Evolutionary conservation across 225 moss, liverwort and hornwort species (phyloP), one percentile per base, ranked within the genome.

Genomic region (Marchantia polymorpha): DNA sequence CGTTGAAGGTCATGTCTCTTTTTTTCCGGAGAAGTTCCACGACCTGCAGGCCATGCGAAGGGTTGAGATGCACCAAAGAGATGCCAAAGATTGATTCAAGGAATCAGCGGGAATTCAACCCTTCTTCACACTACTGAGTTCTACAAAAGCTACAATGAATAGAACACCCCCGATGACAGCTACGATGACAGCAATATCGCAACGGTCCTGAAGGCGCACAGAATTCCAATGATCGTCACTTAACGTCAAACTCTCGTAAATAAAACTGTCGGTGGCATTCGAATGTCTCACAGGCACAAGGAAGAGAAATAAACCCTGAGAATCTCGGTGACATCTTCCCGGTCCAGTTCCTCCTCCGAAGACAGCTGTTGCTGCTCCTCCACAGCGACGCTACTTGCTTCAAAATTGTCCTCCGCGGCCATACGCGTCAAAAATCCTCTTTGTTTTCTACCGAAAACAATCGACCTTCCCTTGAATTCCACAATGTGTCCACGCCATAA

Each of bases 1-100:
- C 97, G 70, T 91, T 92, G 29, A 89, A 89, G 50, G 92, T 92
- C 97, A 99, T 99, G 59, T 99, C 97, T 75, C 97, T 84, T 81
- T 99, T 99, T 72, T 85, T 89, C 84, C 89, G 92, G 76, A 99
- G 86, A 69, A 99, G 88, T 20, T 95, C 93, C 87, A 99, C 80
- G 78, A 97, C 87, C 97, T 97, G 92, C 80, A 79, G 31, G 17
- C 19, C 58, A 59, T 59, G 17, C 29, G 58, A 22, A 31, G 27
- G 29, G 19, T 27, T 71, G 22, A 51, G 22, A 50, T 71, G 23
- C 71, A 23, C 10, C 39, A 71, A 12, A 8, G n/a, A 71, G 20
- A 49, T 71, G 51, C 31, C 22, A 12, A n/a, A 6, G 20, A 58
- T 20, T 58, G 22, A 23, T 50, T 50, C 11, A 3, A 10, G 12